Base-by-base conservation (phyloP, 768 basidiomycete genomes). In the button mushroom (Agaricus bisporus) region DNA sequence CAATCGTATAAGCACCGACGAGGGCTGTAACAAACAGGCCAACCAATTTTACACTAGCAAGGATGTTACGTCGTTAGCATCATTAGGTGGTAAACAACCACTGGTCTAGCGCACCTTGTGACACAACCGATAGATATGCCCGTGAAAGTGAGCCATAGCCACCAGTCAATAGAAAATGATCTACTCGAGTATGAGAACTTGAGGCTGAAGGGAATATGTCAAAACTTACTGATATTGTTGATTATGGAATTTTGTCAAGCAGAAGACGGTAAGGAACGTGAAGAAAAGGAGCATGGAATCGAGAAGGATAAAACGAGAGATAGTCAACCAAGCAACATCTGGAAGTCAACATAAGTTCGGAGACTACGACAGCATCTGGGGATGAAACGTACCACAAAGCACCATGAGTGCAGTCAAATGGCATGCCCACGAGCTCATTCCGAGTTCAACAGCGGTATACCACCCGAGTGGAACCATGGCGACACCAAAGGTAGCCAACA, bases 251-350 rank as follows among this genome's bases (percentile, higher is more conserved):
- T 95, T 97, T 45, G 91, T 84, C 47, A 98, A 74, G 66, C 88
- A 91, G 70, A 95, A 95, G 60, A 95, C 89, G 41, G 95, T 95
- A 64, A 91, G 85, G 77, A 98, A 92, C 38, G 97, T 98, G 75
- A 99, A 98, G 79, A 95, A 97, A 32, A 99, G 75, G n/a, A 99
- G 74, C 92, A 99, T 97, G 18, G 97, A 94, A 67, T 99, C 97
- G 62, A 99, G 77, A 36, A 99, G 84, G 70, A 98, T 94, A 68
- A 99, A 99, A 22, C 95, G 85, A 26, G 94, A 95, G 65, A 98
- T 99, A 61, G 86, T 88, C 42, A 98, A 69, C 97, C 95, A 99
- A 57, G 89, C 95, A 56, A 98, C 83, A 70, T 99, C 97, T 97
- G 58, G 58, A n/a, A 18, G 17, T 20, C 18, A 18, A 36, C 51